Evolutionary conservation across 139 green algal species (phyloP).

Genomic region (Ettlia oleoabundans): DNA sequence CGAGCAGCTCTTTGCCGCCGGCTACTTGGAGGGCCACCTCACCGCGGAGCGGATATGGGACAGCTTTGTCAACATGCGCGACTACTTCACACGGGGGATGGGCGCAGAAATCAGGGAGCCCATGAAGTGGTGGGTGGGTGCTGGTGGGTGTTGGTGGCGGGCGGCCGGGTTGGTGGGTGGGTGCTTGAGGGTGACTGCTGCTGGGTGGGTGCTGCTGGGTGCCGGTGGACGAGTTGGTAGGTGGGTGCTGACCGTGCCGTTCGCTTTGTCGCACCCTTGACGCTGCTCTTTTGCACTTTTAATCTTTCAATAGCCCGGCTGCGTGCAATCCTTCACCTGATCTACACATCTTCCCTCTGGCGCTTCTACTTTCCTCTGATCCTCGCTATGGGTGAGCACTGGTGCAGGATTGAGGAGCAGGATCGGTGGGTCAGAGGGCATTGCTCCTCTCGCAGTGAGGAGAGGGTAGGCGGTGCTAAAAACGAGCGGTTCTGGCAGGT

Average conservation of each 20-base stretch:
- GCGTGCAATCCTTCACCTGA: too few relatives aligned
- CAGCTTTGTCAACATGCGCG: constrained; percentile 20
- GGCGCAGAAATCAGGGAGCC: not conserved
- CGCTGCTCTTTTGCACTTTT: too few relatives aligned
- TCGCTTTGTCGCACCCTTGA: too few relatives aligned
- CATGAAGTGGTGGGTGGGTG: constrained; percentile 46
- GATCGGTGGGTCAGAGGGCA: constrained; percentile 63
- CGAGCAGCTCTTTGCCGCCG: constrained; percentile 54
- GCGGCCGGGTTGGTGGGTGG: not conserved
- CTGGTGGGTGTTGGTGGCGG: not conserved
- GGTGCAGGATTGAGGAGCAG: constrained; percentile 64
- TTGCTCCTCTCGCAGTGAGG: too few relatives aligned
- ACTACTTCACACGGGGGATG: constrained; percentile 11
- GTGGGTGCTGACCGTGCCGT: not conserved
- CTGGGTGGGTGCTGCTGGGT: not conserved
- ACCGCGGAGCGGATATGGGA: constrained; percentile 9
- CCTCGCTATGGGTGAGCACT: not conserved
- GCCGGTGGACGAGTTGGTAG: not conserved
- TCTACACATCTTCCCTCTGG: too few relatives aligned
- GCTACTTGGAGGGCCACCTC: constrained; percentile 70
- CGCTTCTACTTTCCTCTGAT: too few relatives aligned
- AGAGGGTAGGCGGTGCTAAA: constrained; percentile 12
- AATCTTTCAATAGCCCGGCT: too few relatives aligned
- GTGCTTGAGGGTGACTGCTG: not conserved
- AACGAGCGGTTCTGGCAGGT: not conserved